Evolutionary conservation across 1,284 basidiomycete species (phyloP), one percentile per base, ranked within the genome.

Genomic region (Heterobasidion occidentale): DNA sequence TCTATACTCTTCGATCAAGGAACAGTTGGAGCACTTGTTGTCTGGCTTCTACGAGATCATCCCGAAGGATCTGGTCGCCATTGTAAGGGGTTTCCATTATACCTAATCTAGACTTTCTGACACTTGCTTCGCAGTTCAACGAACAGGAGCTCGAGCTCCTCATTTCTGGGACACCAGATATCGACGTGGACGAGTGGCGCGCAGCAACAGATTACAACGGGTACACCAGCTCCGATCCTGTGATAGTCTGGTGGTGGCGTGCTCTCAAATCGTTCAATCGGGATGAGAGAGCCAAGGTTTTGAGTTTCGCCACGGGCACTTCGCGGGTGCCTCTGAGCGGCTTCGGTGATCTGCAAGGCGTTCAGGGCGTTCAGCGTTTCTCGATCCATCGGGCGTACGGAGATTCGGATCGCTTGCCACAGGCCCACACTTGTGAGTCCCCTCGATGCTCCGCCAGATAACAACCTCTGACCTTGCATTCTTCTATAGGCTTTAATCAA

Each of bases 201-300:
- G 92, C 94, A 50, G 92, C 95, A 27, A 96, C 93, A 1, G 93
- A 94, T 69, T 90, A 94, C 74, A 91, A 89, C 62, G 92, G 92
- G 49, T 92, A 92, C 68, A 81, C 78, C 9, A 83, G 87, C 63
- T 89, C 88, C 4, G 96, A 99, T 71, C 91, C 95, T 2, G 93
- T 96, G 65, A 92, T 99, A 59, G 88, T 93, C 36, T 99, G 96
- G 95, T 98, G 94, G 89, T 99, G 97, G 97, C 84, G 97, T 62
- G 95, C 96, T 2, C 83, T 99, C 52, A 94, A 98, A 70, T 95
- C 92, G 12, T 98, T 98, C 76, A 95, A 93, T 64, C 91, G 96
- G 53, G 95, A 98, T 64, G 94, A 99, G 72, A 82, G 94, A 58
- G 94, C 95, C 17, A 96, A 98, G 69, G 90, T 95, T 56, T 77